Evolutionary conservation across 352 stramenopile species (phyloP).

Genomic region (Phytophthora sp.): DNA sequence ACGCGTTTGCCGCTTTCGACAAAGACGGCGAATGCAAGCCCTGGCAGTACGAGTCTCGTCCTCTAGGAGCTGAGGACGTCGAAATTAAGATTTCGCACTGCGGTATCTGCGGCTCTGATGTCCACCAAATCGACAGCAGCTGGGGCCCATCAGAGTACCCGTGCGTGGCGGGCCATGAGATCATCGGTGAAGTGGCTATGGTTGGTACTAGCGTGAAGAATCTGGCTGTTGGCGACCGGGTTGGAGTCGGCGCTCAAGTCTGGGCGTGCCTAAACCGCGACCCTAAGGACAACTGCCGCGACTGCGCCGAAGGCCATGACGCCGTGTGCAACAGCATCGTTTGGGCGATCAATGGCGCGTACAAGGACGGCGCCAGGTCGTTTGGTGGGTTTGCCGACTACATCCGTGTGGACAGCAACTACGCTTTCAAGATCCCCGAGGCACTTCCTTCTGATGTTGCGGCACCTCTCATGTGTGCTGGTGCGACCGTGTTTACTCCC

Average conservation of each 20-base stretch:
- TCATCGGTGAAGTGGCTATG: no score
- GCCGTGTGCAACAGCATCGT: conserved; percentile 55
- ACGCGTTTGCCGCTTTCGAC: background rate
- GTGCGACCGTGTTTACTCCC: conserved; percentile 18
- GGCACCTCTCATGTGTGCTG: conserved; percentile 9
- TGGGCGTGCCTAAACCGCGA: conserved; percentile 67
- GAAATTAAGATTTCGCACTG: conserved; percentile 54
- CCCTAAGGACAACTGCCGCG: conserved; percentile 54
- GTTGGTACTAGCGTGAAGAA: no score
- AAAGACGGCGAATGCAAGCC: conserved; percentile 22
- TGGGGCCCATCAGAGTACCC: no score
- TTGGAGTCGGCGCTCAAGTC: conserved; percentile 29
- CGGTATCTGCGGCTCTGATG: no score
- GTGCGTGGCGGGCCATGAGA: no score
- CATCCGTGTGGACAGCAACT: conserved; percentile 34
- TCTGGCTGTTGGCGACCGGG: conserved; percentile 76
- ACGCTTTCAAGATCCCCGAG: conserved; percentile 23
- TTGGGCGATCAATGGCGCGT: conserved; percentile 45
- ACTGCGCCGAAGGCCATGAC: conserved; percentile 60
- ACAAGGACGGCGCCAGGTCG: conserved; percentile 38
- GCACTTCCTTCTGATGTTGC: conserved; percentile 8
- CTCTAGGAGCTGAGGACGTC: no score
- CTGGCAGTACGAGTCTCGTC: conserved; percentile 37
- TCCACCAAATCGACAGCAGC: no score
- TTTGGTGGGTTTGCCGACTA: conserved; percentile 28